Evolutionary conservation across 2,329 filamentous ascomycete species (phyloP), one percentile per base, ranked within the genome.

Genomic region (Trichoderma afroharzianum): DNA sequence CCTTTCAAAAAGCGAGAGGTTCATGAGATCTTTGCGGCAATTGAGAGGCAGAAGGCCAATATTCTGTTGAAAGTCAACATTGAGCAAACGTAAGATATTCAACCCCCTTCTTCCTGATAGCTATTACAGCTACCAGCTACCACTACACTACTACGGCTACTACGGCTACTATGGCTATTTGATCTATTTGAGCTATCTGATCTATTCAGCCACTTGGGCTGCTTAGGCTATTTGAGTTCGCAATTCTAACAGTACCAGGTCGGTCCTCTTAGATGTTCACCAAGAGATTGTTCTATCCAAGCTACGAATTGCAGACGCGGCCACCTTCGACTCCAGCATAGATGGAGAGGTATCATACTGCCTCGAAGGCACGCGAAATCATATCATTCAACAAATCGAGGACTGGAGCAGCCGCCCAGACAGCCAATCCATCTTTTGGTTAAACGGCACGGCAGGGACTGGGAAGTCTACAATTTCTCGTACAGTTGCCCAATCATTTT

Each of bases 391-490:
- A 1, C 30, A 75, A 4, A 73, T 78, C 11, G 26, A 30, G 15
- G 15, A 72, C 2, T 83, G 80, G 82, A 74, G 74, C 14, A 63
- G 73, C 1, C 58, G 75, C 33, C 63, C 70, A 1, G n/a, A 74
- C 3, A 63, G 69, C 21, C 70, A 80, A 30, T 33, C 73, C 6
- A 74, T 82, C 4, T 81, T 82, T 62, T 83, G 79, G 81, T 75
- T 83, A 0, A 79, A 79, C 12, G 81, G 80, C 6, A 81, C 81
- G 76, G 81, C 80, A 12, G 81, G 81, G 0, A 83, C 80, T 0
- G 81, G 81, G 1, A 83, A 83, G 55, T 83, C 81, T 1, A 83
- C 81, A 6, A 80, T 83, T 8, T 77, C 79, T 4, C 80, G 78
- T 0, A 81, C 80, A 2, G 21, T 82, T 3, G 70, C 74, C 4